Evolutionary conservation across 768 basidiomycete genomes (phyloP).

Genomic region (Tylopilus intermedius): DNA sequence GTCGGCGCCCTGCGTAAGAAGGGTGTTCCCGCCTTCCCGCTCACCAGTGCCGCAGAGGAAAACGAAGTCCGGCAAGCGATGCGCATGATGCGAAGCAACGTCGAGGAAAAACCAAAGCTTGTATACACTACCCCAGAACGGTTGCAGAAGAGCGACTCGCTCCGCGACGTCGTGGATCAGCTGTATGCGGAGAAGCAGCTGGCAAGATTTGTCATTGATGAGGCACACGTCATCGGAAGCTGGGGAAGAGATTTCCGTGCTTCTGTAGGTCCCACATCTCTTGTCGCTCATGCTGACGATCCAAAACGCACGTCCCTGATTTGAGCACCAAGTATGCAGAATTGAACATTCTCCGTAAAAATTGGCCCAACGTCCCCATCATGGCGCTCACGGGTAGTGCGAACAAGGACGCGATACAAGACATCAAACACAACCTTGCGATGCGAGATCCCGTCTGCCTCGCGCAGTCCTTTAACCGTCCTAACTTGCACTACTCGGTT

Average conservation of each 20-base stretch:
- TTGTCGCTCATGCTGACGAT: neutral
- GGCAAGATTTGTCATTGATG: conserved; percentile 91
- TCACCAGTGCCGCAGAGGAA: conserved; percentile 52
- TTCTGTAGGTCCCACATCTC: conserved; percentile 47
- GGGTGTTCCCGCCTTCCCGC: conserved; percentile 63
- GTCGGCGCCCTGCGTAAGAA: conserved; percentile 60
- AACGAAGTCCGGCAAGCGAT: conserved; percentile 37
- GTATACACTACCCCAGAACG: conserved; percentile 94
- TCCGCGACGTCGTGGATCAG: conserved; percentile 50
- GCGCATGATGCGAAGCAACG: conserved; percentile 38
- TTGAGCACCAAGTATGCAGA: conserved; percentile 52
- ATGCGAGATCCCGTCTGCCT: conserved; percentile 56
- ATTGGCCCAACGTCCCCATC: conserved; percentile 78
- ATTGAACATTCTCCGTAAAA: conserved; percentile 62
- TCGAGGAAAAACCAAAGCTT: conserved; percentile 50
- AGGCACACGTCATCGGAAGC: conserved; percentile 89
- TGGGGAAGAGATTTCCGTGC: conserved; percentile 95
- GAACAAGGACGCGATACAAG: conserved; percentile 66
- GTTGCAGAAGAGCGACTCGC: conserved; percentile 55
- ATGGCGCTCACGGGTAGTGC: conserved; percentile 98
- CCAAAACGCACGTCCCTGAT: conserved; percentile 8
- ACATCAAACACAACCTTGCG: conserved; percentile 69
- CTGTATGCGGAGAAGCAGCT: conserved; percentile 56
- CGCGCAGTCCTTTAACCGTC: conserved; percentile 85
- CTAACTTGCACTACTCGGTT: conserved; percentile 81